Conservation (phyloP, 495 filamentous ascomycete genomes). For the Penicillium lagena region DNA sequence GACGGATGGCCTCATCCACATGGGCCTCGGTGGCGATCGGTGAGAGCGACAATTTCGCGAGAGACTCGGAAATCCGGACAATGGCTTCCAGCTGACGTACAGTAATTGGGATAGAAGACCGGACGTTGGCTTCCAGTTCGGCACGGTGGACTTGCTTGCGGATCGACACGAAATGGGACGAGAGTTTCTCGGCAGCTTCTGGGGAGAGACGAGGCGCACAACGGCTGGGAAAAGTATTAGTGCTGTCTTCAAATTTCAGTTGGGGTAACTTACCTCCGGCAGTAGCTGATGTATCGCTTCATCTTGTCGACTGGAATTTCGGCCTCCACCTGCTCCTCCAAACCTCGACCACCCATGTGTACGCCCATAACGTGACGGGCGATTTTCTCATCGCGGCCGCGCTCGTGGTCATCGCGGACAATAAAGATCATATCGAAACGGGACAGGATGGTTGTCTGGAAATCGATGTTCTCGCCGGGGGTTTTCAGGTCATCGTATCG, state of each 20-base stretch:
- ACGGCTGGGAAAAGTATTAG: conserved; percentile 51
- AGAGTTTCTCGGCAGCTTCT: conserved; percentile 93
- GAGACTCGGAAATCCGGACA: conserved; percentile 91
- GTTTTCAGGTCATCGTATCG: conserved; percentile 97
- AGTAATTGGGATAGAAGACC: conserved; percentile 93
- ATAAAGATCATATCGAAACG: conserved; percentile 99
- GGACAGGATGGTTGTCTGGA: conserved; percentile 97
- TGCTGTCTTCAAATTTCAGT: background rate
- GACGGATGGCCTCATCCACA: conserved; percentile 94
- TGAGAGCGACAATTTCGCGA: conserved; percentile 84
- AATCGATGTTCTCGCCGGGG: conserved; percentile 98
- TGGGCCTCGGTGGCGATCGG: conserved; percentile 83
- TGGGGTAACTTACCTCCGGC: conserved; percentile 66
- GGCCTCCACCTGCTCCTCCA: conserved; percentile 76
- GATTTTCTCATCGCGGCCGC: conserved; percentile 83
- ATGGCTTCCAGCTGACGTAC: conserved; percentile 96
- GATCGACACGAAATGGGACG: conserved; percentile 94
- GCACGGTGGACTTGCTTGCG: conserved; percentile 88
- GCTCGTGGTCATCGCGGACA: conserved; percentile 90
- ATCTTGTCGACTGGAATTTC: conserved; percentile 94
- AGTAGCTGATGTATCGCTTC: conserved; percentile 97
- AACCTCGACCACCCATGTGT: conserved; percentile 84
- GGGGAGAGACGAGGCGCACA: conserved; percentile 90
- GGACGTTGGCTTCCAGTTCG: conserved; percentile 78
- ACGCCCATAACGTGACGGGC: conserved; percentile 97